These are phyloP conservation scores for Cladosporium velox DNA, from an alignment of 2,329 filamentous ascomycete species.

Conservation along the genomic window DNA sequence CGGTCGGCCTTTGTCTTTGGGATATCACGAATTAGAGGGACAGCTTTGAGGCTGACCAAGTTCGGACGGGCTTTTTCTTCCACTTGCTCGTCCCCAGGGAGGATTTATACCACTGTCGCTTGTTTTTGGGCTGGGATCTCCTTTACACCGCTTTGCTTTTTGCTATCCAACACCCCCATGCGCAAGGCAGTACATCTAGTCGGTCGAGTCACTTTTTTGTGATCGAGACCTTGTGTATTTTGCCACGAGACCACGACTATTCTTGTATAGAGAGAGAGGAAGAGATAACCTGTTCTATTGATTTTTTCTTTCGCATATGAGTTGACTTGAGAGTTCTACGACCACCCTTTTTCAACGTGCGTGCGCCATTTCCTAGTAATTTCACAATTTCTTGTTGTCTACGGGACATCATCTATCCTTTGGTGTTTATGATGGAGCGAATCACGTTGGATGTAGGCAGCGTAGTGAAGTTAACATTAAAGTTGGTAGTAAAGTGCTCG, in stretches of 20 bases:
- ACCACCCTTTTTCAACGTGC: background rate
- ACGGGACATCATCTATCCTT: background rate
- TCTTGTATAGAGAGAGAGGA: slow-evolving; percentile 17
- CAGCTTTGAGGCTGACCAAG: background rate
- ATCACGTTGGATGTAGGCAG: background rate
- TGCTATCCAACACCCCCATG: background rate
- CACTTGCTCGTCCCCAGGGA: background rate
- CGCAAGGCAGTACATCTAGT: background rate
- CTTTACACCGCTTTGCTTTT: background rate
- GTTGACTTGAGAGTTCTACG: background rate
- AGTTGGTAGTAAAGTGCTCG: too few relatives aligned
- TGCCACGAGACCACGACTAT: slow-evolving; percentile 20
- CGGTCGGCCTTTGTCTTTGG: background rate
- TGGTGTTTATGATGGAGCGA: background rate
- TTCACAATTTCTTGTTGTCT: too few relatives aligned
- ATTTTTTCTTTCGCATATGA: background rate
- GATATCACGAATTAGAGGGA: background rate
- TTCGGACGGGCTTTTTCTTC: background rate
- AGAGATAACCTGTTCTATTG: background rate
- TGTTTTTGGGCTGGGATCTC: background rate
- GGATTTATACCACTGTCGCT: background rate
- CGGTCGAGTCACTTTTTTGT: background rate
- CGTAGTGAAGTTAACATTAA: too few relatives aligned
- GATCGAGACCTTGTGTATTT: background rate
- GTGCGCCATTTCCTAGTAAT: too few relatives aligned